Percentiles rank a stretch among this genome's conserved stretches.
phyloP scores from a whole-genome alignment of 2,329 filamentous ascomycete genomes.

The Teratosphaeria gauchensis region DNA sequence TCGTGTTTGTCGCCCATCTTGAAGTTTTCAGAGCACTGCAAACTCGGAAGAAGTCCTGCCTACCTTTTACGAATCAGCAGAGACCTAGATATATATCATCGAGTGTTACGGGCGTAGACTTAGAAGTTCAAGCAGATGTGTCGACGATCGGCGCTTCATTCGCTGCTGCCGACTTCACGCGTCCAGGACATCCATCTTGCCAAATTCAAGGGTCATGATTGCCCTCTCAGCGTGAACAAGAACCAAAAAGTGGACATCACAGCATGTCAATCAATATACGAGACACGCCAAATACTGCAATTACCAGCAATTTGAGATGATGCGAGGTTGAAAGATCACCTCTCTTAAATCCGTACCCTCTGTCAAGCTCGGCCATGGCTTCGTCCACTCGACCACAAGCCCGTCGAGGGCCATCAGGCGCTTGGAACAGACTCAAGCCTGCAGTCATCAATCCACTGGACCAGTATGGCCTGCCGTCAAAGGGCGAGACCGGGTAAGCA shows the following conservation, averaged over 20 bases:
- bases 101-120: background rate
- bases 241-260: no score
- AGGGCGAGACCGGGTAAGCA: constrained; percentile 71
- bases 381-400: constrained; percentile 15
- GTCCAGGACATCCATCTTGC: background rate
- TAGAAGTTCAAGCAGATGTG: background rate
- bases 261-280: background rate
- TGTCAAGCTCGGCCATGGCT: background rate
- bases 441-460: constrained; percentile 68
- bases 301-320: background rate
- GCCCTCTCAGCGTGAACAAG: no score
- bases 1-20: background rate
- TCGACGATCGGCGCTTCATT: background rate
- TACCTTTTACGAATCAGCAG: no score
- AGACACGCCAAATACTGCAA: background rate
- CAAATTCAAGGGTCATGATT: background rate
- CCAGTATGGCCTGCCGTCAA: constrained; percentile 75
- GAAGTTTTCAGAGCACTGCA: background rate
- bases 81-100: background rate
- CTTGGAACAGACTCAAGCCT: constrained; percentile 65
- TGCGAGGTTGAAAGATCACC: background rate
- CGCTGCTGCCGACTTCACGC: background rate
- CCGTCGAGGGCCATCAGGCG: constrained; percentile 38
- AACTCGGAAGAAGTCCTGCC: background rate
- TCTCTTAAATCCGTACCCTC: background rate